Evolutionary conservation across 768 basidiomycete species (phyloP), one percentile per base, ranked within the genome.

Genomic region (Naganishia vishniacii): DNA sequence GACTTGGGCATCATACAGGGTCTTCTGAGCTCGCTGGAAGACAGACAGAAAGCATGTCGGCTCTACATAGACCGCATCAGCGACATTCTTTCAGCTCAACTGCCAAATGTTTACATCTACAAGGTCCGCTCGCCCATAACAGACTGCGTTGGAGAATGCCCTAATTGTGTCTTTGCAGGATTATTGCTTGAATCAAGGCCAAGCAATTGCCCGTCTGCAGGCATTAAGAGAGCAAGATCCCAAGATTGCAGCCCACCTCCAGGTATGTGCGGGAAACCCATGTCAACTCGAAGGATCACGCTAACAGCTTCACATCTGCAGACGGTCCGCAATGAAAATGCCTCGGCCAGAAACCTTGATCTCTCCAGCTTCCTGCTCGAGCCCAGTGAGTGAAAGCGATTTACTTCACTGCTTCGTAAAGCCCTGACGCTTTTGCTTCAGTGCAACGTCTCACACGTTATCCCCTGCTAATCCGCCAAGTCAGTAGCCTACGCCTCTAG

Each of bases 381-480:
- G n/a, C 92, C 92, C 0, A 94, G 91, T 92, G 76, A 69, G 85
- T 68, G 12, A 4, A 18, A 15, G 23, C 47, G 15, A 7, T 25
- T 28, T 46, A 26, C n/a, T 12, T 28, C 3, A 8, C 11, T n/a
- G 28, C n/a, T 9, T 20, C 37, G 40, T 12, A 8, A 11, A 18
- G 18, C 9, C 16, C 42, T 47, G 26, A 62, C 15, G n/a, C 20
- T 4, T 5, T 9, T 26, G 2, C 34, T 20, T 23, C 44, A 48
- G 89, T 93, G 91, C 91, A 95, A 84, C 86, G 94, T 9, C 86
- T 97, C 62, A 95, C 94, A 0, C 83, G 91, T 62, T 99, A 98
- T 73, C 94, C 94, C 0, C 81, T 99, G 0, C 81, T 97, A 32
- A 85, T 97, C 68, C 85, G 85, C 60, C 88, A 90, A 78, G 86